phyloP scores from a whole-genome alignment of 768 basidiomycete species.

The Lyophyllum shimeji region DNA sequence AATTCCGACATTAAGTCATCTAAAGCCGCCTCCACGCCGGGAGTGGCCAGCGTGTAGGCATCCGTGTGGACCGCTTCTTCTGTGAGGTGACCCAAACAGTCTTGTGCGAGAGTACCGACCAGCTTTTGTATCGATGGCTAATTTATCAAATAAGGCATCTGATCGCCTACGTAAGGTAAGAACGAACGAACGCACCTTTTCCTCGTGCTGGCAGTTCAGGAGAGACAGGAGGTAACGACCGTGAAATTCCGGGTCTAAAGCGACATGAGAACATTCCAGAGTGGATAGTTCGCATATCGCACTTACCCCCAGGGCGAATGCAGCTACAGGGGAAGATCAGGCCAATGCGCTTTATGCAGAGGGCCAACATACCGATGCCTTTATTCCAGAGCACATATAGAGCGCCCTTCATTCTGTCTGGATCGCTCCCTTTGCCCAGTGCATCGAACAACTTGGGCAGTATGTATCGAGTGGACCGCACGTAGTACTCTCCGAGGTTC shows the following conservation, averaged over 20 bases:
- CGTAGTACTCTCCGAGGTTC: slow-evolving; percentile 50
- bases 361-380: slow-evolving; percentile 50
- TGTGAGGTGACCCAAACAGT: slow-evolving; percentile 56
- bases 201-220: slow-evolving; percentile 79
- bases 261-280: slow-evolving; percentile 5
- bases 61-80: slow-evolving; percentile 69
- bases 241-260: slow-evolving; percentile 55
- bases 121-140: slow-evolving; percentile 80
- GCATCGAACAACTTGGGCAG: slow-evolving; percentile 63
- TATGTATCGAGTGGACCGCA: slow-evolving; percentile 67
- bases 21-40: slow-evolving; percentile 48
- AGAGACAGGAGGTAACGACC: slow-evolving; percentile 59
- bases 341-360: slow-evolving; percentile 1
- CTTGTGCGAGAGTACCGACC: slow-evolving; percentile 58
- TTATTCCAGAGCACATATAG: slow-evolving; percentile 79
- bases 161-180: background rate
- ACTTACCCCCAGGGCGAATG: slow-evolving; percentile 70
- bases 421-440: slow-evolving; percentile 72
- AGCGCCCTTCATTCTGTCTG: slow-evolving; percentile 95
- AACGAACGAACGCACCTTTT: slow-evolving; percentile 54
- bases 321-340: slow-evolving; percentile 37
- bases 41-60: slow-evolving; percentile 50
- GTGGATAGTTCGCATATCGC: background rate
- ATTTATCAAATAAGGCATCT: slow-evolving; percentile 1
- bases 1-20: slow-evolving; percentile 52